phyloP scores from a whole-genome alignment of 345 rosid genomes.

The Eutrema japonicum region DNA sequence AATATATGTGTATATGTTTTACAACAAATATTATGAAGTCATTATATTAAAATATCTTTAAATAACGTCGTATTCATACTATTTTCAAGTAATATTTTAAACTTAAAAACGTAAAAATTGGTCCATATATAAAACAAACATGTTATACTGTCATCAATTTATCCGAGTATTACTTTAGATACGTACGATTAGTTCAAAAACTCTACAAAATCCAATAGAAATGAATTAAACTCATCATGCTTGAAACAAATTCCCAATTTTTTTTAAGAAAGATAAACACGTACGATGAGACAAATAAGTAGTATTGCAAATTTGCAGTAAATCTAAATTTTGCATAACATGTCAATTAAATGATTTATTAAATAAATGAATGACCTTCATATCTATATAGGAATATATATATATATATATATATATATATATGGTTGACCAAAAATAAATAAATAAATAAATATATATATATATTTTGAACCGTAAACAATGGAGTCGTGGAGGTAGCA shows the following conservation, averaged over 20 bases:
- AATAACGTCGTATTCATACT: too few relatives aligned
- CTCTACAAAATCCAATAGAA: background rate
- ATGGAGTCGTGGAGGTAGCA: conserved; percentile 2
- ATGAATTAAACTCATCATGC: background rate
- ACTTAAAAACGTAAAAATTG: too few relatives aligned
- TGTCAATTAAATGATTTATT: background rate
- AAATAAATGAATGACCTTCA: too few relatives aligned
- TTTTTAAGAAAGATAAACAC: background rate
- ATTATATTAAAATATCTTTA: too few relatives aligned
- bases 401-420: too few relatives aligned
- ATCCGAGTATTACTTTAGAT: background rate
- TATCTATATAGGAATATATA: too few relatives aligned
- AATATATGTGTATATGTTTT: too few relatives aligned
- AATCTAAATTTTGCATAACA: background rate
- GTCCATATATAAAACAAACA: background rate
- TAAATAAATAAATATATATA: too few relatives aligned
- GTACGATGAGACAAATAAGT: background rate
- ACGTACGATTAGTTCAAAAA: background rate
- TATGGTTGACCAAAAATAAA: too few relatives aligned
- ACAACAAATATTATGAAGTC: too few relatives aligned
- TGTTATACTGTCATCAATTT: background rate
- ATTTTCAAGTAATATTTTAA: too few relatives aligned
- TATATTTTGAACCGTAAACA: background rate
- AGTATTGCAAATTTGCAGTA: background rate
- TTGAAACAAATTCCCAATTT: background rate